Base-by-base conservation (phyloP, 306 rosid species). In the Cicer chorassanicum region DNA sequence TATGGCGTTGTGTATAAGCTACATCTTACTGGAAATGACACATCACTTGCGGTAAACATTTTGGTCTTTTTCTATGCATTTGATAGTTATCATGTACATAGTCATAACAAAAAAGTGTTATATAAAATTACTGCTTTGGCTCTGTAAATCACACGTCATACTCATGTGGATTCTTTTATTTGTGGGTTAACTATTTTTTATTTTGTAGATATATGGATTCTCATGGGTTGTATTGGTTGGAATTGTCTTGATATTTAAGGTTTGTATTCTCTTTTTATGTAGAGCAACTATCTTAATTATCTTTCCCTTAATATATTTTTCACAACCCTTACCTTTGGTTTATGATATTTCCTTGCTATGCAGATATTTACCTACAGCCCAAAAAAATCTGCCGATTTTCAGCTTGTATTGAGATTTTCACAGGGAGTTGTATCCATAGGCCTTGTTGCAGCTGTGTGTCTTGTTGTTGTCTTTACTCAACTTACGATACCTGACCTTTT, bases 1-100 rank as follows among this genome's bases (percentile, higher is more conserved):
- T 94, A 87, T 64, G 99, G 99, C 59, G 51, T 92, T 70, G 99
- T 94, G 42, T 94, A 94, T 84, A 94, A 94, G 85, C 89, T 94
- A 62, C 84, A 92, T 76, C 87, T 92, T 51, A 90, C 96, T 0
- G 93, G 87, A 76, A 83, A 82, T 1, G 78, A 86, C 73, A 94
- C 90, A 81, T 94, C 96, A 43, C 84, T 94, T 57, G 93, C 92
- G 90, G 99, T 94, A 94, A 74, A 45, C 79, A 66, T 43, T 69
- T 9, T 29, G 34, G 16, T 54, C 69, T 70, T 72, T 15, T 29
- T 78, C 70, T 36, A 3, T 68, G 57, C 53, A 66, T 75, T 62
- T 21, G 42, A 70, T 66, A 38, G 53, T 76, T 56, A 34, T 65
- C 54, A 61, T 75, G 65, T 49, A 49, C 62, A 24, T 34, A 10